These are phyloP conservation scores for Kwoniella europaea DNA, from an alignment of 768 basidiomycete species.

Conservation along the genomic window DNA sequence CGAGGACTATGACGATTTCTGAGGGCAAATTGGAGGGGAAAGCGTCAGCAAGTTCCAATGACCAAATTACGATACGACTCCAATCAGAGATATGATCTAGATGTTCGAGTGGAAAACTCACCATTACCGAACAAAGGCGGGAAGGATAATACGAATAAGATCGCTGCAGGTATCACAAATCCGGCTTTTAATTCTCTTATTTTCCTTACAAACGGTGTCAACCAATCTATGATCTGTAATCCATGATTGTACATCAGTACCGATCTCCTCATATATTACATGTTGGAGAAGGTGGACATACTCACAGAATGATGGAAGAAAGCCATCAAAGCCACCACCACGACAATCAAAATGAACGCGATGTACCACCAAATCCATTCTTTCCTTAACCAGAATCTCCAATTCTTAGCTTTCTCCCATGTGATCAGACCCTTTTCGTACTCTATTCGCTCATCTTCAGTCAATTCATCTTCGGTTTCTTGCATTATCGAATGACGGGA, in stretches of 20 bases:
- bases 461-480: slow-evolving; percentile 43
- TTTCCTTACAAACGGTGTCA: slow-evolving; percentile 69
- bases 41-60: too few species aligned
- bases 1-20: slow-evolving; percentile 76
- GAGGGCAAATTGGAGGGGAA: too few species aligned
- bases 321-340: slow-evolving; percentile 46
- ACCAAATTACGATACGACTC: too few species aligned
- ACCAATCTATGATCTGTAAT: slow-evolving; percentile 62
- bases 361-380: slow-evolving; percentile 56
- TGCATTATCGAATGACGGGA: slow-evolving; percentile 25
- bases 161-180: slow-evolving; percentile 75
- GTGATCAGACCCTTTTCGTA: slow-evolving; percentile 53
- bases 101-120: slow-evolving; percentile 12
- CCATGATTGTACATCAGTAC: neutral
- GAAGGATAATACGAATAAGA: slow-evolving; percentile 81
- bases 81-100: neutral
- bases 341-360: slow-evolving; percentile 30
- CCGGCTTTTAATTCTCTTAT: slow-evolving; percentile 64
- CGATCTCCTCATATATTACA: neutral
- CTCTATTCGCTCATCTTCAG: slow-evolving; percentile 46
- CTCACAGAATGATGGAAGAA: slow-evolving; percentile 50
- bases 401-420: slow-evolving; percentile 49
- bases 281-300: neutral
- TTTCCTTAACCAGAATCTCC: slow-evolving; percentile 56
- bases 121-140: slow-evolving; percentile 91